Conservation (phyloP, 805 yeast species). For the Metschnikowia gelsemii region DNA sequence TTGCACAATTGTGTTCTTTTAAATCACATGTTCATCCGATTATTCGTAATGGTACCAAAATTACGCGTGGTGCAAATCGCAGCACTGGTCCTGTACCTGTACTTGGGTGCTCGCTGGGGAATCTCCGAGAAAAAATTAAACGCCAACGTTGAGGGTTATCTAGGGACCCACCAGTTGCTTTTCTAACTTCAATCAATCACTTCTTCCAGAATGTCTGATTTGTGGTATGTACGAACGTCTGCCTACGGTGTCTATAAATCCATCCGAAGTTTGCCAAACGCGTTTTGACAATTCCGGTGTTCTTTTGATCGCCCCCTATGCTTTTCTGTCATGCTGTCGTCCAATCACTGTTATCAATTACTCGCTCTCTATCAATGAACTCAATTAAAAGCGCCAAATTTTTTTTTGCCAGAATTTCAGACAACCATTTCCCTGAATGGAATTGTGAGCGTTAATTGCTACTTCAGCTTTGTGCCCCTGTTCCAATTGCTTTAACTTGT, state of each 20-base stretch:
- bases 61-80: conserved; percentile 11
- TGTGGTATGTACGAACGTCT: conserved; percentile 63
- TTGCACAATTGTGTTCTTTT: too few species aligned
- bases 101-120: conserved; percentile 15
- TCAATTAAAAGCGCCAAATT: too few species aligned
- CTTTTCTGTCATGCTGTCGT: background rate
- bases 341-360: background rate
- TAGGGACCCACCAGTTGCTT: conserved; percentile 15
- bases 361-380: too few species aligned
- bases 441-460: too few species aligned
- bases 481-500: background rate
- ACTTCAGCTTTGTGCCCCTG: too few species aligned
- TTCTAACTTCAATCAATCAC: conserved; percentile 15
- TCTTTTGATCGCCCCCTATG: background rate
- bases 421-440: too few species aligned
- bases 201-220: conserved; percentile 57
- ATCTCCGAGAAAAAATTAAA: conserved; percentile 21
- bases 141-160: conserved; percentile 16
- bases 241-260: background rate
- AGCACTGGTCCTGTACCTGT: conserved; percentile 17
- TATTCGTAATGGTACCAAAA: conserved; percentile 3
- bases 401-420: too few species aligned
- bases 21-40: too few species aligned
- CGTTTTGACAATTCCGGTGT: background rate
- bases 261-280: too few species aligned